A percentile compares a stretch with the other conserved stretches of the same genome.
Conservation (phyloP, 371 early-diverging fungal genomes). For the Actinomortierella ambigua region DNA sequence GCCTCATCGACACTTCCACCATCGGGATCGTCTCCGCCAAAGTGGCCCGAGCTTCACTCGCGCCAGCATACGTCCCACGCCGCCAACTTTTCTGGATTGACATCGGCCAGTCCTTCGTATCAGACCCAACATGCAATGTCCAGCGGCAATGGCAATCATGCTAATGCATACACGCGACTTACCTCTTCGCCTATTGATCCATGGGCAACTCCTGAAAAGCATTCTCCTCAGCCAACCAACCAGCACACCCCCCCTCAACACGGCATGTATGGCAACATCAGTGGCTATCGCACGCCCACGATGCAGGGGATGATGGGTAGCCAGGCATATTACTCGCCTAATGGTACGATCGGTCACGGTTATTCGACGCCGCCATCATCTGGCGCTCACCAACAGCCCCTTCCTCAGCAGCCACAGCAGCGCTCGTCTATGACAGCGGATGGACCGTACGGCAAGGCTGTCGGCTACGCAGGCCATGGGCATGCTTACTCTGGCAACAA, state of each 20-base stretch:
- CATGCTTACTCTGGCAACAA: slow-evolving; percentile 22
- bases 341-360: not conserved
- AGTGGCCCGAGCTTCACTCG: slow-evolving; percentile 36
- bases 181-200: slow-evolving; percentile 36
- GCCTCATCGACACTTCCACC: slow-evolving; percentile 20
- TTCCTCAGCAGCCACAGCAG: slow-evolving; percentile 9
- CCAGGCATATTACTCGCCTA: slow-evolving; percentile 22
- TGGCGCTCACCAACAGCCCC: slow-evolving; percentile 1
- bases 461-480: slow-evolving; percentile 20
- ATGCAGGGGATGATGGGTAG: slow-evolving; percentile 6
- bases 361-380: not conserved
- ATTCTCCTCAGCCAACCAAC: slow-evolving; percentile 15
- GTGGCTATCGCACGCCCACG: slow-evolving; percentile 1
- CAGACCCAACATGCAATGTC: slow-evolving; percentile 12
- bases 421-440: slow-evolving; percentile 27
- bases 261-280: slow-evolving; percentile 9
- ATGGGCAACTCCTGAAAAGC: slow-evolving; percentile 32
- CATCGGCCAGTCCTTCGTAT: not conserved
- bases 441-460: slow-evolving; percentile 29
- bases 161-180: slow-evolving; percentile 13
- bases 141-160: slow-evolving; percentile 3
- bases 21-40: slow-evolving; percentile 32
- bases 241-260: slow-evolving; percentile 31
- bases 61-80: slow-evolving; percentile 28
- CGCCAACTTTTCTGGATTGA: slow-evolving; percentile 11